These are phyloP conservation scores for Ustilago curta DNA, from an alignment of 1,284 basidiomycete species.

Conservation along the genomic window DNA sequence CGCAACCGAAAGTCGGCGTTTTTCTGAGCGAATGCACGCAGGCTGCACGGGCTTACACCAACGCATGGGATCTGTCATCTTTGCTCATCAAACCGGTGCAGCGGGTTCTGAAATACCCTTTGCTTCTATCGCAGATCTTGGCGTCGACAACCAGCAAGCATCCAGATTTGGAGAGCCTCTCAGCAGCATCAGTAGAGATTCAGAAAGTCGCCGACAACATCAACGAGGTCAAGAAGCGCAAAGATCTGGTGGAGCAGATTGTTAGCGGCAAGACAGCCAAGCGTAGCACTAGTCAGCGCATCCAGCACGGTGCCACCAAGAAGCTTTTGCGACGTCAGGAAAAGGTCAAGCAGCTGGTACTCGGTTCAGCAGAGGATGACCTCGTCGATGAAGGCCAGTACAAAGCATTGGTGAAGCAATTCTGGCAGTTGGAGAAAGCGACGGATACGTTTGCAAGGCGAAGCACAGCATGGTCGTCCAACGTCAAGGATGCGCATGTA, in stretches of 20 bases:
- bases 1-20: slow-evolving; percentile 54
- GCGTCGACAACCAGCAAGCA: slow-evolving; percentile 78
- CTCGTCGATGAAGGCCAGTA: slow-evolving; percentile 52
- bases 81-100: slow-evolving; percentile 78
- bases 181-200: slow-evolving; percentile 77
- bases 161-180: slow-evolving; percentile 78
- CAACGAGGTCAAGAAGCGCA: slow-evolving; percentile 85
- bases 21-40: slow-evolving; percentile 70
- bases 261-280: slow-evolving; percentile 46
- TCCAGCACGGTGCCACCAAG: slow-evolving; percentile 50
- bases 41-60: slow-evolving; percentile 71
- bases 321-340: slow-evolving; percentile 57
- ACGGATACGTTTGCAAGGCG: slow-evolving; percentile 39
- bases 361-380: slow-evolving; percentile 29
- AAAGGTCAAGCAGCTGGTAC: slow-evolving; percentile 47
- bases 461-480: slow-evolving; percentile 49
- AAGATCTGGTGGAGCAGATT: slow-evolving; percentile 76
- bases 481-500: slow-evolving; percentile 43
- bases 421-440: slow-evolving; percentile 44
- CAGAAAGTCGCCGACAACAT: slow-evolving; percentile 84
- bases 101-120: slow-evolving; percentile 79
- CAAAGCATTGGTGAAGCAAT: slow-evolving; percentile 39
- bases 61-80: slow-evolving; percentile 93
- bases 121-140: slow-evolving; percentile 81
- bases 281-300: slow-evolving; percentile 40